Evolutionary conservation across 352 stramenopile genomes (phyloP).

Genomic region (Phytophthora multivora): DNA sequence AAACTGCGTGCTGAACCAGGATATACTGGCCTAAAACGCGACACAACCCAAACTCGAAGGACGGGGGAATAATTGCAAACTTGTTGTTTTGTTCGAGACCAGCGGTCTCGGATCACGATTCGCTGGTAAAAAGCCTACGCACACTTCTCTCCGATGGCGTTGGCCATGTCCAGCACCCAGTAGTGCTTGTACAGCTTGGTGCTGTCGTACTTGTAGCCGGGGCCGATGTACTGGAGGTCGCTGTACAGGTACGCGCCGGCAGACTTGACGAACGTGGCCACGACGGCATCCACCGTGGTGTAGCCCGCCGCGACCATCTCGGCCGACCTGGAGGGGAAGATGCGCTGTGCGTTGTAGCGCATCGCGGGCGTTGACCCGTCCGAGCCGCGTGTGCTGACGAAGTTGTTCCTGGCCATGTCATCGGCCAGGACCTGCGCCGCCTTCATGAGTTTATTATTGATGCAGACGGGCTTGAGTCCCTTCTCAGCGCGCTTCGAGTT

Average conservation of each 20-base stretch:
- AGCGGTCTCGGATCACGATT: background rate
- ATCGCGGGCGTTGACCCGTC: conserved; percentile 34
- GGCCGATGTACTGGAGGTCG: conserved; percentile 28
- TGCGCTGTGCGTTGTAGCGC: conserved; percentile 28
- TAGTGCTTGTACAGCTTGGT: conserved; percentile 33
- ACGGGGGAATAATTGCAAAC: too few species aligned
- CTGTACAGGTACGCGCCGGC: conserved; percentile 37
- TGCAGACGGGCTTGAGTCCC: background rate
- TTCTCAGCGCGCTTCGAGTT: background rate
- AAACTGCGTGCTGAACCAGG: too few species aligned
- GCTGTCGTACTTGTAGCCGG: conserved; percentile 31
- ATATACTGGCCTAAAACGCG: too few species aligned
- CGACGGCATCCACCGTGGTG: conserved; percentile 31
- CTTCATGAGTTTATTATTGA: conserved; percentile 41
- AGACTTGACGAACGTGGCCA: conserved; percentile 48
- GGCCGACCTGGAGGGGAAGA: conserved; percentile 15
- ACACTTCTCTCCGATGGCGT: conserved; percentile 22
- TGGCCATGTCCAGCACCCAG: conserved; percentile 39
- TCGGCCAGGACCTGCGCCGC: conserved; percentile 25
- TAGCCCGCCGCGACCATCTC: conserved; percentile 50
- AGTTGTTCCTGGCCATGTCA: conserved; percentile 31
- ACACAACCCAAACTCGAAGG: too few species aligned
- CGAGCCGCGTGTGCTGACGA: conserved; percentile 24
- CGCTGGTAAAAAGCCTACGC: background rate
- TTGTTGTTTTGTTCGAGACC: background rate